phyloP scores from a whole-genome alignment of 441 rosid genomes.

The Pelargonium myrrhifolium region DNA sequence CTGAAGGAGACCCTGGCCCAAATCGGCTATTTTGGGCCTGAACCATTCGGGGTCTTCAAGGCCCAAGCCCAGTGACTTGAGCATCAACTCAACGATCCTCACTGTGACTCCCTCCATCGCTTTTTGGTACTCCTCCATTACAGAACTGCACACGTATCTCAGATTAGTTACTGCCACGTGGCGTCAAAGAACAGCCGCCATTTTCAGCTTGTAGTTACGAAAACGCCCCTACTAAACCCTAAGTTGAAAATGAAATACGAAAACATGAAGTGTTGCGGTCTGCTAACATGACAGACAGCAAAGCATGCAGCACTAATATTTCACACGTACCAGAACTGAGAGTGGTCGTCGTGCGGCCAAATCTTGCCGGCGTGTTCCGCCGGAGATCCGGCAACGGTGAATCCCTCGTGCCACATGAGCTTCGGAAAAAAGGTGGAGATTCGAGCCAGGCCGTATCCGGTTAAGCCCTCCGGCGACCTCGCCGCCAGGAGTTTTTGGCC shows the following conservation, averaged over 20 bases:
- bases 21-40: conserved; percentile 17
- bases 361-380: conserved; percentile 28
- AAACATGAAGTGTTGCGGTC: conserved; percentile 10
- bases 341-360: conserved; percentile 26
- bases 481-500: conserved; percentile 30
- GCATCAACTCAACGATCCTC: conserved; percentile 24
- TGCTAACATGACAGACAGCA: no score
- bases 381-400: conserved; percentile 32
- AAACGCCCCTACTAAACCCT: no score
- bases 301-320: conserved; percentile 28
- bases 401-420: conserved; percentile 46
- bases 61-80: conserved; percentile 25
- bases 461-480: conserved; percentile 24
- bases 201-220: neutral
- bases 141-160: conserved; percentile 26
- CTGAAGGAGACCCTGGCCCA: conserved; percentile 32
- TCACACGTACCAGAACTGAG: conserved; percentile 36
- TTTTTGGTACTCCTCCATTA: conserved; percentile 37
- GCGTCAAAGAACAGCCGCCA: neutral
- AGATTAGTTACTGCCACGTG: no score
- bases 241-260: no score
- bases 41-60: conserved; percentile 21
- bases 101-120: conserved; percentile 26
- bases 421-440: conserved; percentile 31
- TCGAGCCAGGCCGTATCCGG: conserved; percentile 35